A percentile compares a stretch with the other conserved stretches of the same genome.
Conservation (phyloP, 257 asterid species). For the Marsdenia floribunda region DNA sequence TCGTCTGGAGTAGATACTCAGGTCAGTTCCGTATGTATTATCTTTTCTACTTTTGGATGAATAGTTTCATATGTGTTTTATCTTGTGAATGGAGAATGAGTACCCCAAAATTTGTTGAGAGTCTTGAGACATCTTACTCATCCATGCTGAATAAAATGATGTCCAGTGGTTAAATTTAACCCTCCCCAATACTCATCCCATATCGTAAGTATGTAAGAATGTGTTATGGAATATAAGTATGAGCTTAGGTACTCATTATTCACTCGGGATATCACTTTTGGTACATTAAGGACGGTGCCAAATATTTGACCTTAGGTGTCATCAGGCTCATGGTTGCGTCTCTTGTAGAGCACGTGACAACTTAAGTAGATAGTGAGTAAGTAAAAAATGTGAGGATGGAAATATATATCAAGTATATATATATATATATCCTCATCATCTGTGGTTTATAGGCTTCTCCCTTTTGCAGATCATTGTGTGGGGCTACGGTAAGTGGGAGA, state of each 20-base stretch:
- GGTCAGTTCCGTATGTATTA: constrained; percentile 3
- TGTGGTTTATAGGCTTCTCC: not conserved
- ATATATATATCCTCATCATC: not conserved
- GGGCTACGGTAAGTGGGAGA: constrained; percentile 59
- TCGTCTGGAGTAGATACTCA: constrained; percentile 19
- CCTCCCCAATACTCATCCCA: no score
- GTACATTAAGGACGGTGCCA: no score
- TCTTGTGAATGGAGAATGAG: not conserved
- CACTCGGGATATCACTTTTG: no score
- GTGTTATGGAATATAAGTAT: no score
- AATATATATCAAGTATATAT: no score
- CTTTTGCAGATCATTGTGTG: constrained; percentile 52
- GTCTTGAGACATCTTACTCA: not conserved
- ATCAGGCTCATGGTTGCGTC: no score
- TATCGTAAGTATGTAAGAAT: no score
- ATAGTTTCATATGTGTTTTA: not conserved
- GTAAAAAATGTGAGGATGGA: not conserved
- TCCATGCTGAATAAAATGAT: not conserved
- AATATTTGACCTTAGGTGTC: no score
- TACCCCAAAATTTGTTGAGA: not conserved
- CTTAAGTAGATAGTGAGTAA: not conserved
- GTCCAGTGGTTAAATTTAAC: no score
- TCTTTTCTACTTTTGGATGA: not conserved
- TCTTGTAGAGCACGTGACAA: no score
- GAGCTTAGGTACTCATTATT: no score